Evolutionary conservation across 1,139 yeast genomes (phyloP), one percentile per base, ranked within the genome.

Genomic region (Nakaseomyces kungkrabaensis): DNA sequence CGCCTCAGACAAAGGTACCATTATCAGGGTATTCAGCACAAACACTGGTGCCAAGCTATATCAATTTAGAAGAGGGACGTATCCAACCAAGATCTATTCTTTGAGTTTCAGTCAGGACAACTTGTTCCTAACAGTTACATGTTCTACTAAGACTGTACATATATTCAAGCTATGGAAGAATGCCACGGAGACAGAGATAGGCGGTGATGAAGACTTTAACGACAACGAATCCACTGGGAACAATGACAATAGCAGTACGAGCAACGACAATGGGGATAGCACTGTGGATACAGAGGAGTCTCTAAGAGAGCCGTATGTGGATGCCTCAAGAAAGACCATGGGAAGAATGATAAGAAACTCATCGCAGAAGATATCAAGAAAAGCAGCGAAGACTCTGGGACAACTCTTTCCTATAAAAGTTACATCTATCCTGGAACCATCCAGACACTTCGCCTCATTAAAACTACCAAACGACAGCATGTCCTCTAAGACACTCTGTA

Each of bases 1-100:
- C 0, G 96, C 97, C 0, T 86, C 96, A 17, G 96, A 88, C 57
- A 89, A 89, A 63, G 98, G 98, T 4, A 92, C 98, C 0, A 88
- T 92, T 45, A 81, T 92, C 1, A 73, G 98, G 51, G 87, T 92
- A 1, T 92, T 92, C 61, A 75, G 83, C n/a, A 88, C 88, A 1
- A 85, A 83, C 29, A 78, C 86, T 0, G 97, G 97, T 0, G 75
- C 79, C 24, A 87, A 90, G 61, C 69, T 90, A 48, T 88, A 80
- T 62, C 97, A 92, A 66, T 92, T 92, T 67, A 75, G 98, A 58
- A 76, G 97, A 62, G 98, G 98, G 1, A 86, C 97, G 1, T 90
- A 90, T 63, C 95, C 96, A 3, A 85, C 97, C 5, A 82, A 77
- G 60, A 88, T 92, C n/a, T 85, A 82, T 62, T 83, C 95, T 1